Evolutionary conservation across 495 filamentous ascomycete genomes (phyloP), one percentile per base, ranked within the genome.

Genomic region (Annulohypoxylon bovei): DNA sequence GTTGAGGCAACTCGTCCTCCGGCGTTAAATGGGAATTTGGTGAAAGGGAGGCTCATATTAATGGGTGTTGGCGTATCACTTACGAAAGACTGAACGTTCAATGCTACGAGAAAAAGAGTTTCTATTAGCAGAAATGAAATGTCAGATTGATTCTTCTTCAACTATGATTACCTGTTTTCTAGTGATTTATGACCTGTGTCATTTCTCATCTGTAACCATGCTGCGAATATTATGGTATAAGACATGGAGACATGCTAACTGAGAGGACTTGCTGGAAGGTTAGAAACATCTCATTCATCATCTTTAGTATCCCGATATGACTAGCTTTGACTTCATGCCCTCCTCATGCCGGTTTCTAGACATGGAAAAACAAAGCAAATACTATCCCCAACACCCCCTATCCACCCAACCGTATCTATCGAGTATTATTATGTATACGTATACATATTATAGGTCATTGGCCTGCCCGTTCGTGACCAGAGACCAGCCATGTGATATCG

Each of bases 1-100:
- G 39, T 65, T 57, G 70, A 68, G 65, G 70, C 70, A 55, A 72
- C 61, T 65, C 35, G 70, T 61, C 65, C 70, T 72, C 60, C 55
- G 70, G 70, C 60, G 70, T 72, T 72, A 16, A 37, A 16, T 52
- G 59, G 69, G 39, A 42, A 55, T 58, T 62, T 39, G 20, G 52
- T 56, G 23, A 63, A 49, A 20, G 14, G 37, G 59, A 18, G 47
- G 30, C 22, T 63, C 49, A 53, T 54, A 60, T 47, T 56, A 37
- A 37, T 47, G 39, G 65, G 64, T 63, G 58, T 71, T 55, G 67
- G 68, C 62, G 62, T 54, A 62, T 57, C 40, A 63, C 58, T 71
- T 53, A 71, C n/a, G 68, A 71, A 56, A 67, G 62, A 71, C 56
- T 66, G 62, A 65, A 62, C 57, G 44, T 39, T 60, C 54, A 59